Conservation (phyloP, 2,329 filamentous ascomycete species). For the Pyrenochaeta sp. region DNA sequence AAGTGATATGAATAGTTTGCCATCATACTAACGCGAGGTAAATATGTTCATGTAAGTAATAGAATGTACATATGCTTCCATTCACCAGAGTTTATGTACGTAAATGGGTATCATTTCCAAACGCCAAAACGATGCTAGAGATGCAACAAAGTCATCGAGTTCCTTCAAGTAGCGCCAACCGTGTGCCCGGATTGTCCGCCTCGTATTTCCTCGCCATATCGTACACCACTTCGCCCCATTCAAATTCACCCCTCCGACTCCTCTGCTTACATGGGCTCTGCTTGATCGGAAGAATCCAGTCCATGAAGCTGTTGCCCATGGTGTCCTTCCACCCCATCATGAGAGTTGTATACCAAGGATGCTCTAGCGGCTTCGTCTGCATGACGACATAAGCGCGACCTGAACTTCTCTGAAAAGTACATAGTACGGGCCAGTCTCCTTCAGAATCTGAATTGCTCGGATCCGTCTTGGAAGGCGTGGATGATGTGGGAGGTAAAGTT, state of each 20-base stretch:
- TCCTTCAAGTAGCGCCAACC: slow-evolving; percentile 27
- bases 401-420: slow-evolving; percentile 23
- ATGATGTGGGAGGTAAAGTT: slow-evolving; percentile 20
- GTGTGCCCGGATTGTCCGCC: slow-evolving; percentile 28
- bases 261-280: slow-evolving; percentile 79
- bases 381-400: slow-evolving; percentile 80
- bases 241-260: slow-evolving; percentile 71
- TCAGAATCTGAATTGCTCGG: slow-evolving; percentile 17
- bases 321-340: slow-evolving; percentile 78
- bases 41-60: no score
- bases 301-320: slow-evolving; percentile 74
- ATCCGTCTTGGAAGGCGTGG: slow-evolving; percentile 14
- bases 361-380: slow-evolving; percentile 75
- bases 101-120: slow-evolving; percentile 32
- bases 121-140: slow-evolving; percentile 24
- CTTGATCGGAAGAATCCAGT: slow-evolving; percentile 83
- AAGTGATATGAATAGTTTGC: no score
- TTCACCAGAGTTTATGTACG: slow-evolving; percentile 3
- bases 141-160: slow-evolving; percentile 5
- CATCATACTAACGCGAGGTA: no score
- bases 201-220: slow-evolving; percentile 41
- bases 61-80: background rate
- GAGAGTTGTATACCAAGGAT: slow-evolving; percentile 82
- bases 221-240: slow-evolving; percentile 68
- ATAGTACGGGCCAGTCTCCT: slow-evolving; percentile 33